phyloP scores from a whole-genome alignment of 2,329 filamentous ascomycete species.

The Metarhizium album region DNA sequence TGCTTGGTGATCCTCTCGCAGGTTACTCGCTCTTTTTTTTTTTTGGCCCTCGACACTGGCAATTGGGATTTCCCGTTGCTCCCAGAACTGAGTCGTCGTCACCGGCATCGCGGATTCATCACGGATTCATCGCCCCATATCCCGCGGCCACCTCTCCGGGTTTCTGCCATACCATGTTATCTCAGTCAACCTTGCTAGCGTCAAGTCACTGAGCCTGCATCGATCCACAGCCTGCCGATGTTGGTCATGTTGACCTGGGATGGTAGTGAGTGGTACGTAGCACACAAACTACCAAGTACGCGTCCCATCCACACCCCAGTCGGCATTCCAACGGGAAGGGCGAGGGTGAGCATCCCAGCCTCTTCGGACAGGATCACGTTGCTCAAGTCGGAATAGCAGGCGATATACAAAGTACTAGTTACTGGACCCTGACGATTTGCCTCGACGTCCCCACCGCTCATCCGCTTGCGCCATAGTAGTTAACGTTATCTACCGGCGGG shows the following conservation, averaged over 20 bases:
- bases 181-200: background rate
- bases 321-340: background rate
- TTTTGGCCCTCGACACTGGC: background rate
- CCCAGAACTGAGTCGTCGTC: background rate
- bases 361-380: background rate
- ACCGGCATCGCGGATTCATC: no score
- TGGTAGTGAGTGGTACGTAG: no score
- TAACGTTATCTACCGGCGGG: no score
- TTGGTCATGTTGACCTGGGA: background rate
- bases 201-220: background rate
- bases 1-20: background rate
- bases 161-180: background rate
- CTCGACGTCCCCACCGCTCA: background rate
- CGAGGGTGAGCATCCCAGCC: background rate
- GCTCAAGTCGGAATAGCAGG: background rate
- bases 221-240: background rate
- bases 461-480: background rate
- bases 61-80: background rate
- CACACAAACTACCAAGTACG: no score
- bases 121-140: constrained; percentile 2
- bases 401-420: no score
- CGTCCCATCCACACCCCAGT: background rate
- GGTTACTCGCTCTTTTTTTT: no score
- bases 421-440: background rate
- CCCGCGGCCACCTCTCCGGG: background rate